Evolutionary conservation across 108 stramenopile genomes (phyloP), one percentile per base, ranked within the genome.

Genomic region (Pseudonitzschia multistriata): DNA sequence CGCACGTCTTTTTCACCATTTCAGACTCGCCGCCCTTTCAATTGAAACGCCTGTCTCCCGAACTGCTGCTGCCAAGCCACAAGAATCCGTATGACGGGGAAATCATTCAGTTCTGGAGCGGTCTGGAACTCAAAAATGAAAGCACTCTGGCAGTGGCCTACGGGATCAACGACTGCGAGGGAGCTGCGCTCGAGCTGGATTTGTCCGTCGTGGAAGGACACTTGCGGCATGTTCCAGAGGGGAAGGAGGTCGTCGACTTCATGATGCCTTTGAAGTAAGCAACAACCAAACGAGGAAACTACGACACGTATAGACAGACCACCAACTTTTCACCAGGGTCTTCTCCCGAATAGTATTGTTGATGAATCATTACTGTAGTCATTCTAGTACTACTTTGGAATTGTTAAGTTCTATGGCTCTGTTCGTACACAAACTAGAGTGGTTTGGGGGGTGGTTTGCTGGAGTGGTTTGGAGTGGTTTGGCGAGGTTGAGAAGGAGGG

Each of bases 101-200:
- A 70, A 74, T 91, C 5, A 94, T 94, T 74, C 93, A 94, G 76
- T 94, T 91, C 72, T 79, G 81, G 61, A 84, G 83, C 48, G 93
- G 90, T 22, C 68, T 94, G 42, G 93, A 91, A 60, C 55, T 85
- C 0, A 47, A 77, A 5, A 80, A 78, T n/a, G 71, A 49, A 59
- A 79, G 72, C 53, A 62, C 70, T 29, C 8, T 82, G 13, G 76
- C 84, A 14, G 42, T 88, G 30, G 74, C 77, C 17, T 85, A 85
- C 60, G 84, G 83, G 4, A 84, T 88, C 36, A 88, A 88, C 71
- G 87, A 88, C 56, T 88, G 87, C 59, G 87, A 88, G 57, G 83
- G 74, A 37, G 87, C 86, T 7, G 79, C 75, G 0, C 55, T 62
- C 4, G 36, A 59, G 50, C 19, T 87, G 21, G 59, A 66, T 29